These are phyloP conservation scores for Fusarium dimerum DNA, from an alignment of 2,329 filamentous ascomycete genomes.

Conservation along the genomic window DNA sequence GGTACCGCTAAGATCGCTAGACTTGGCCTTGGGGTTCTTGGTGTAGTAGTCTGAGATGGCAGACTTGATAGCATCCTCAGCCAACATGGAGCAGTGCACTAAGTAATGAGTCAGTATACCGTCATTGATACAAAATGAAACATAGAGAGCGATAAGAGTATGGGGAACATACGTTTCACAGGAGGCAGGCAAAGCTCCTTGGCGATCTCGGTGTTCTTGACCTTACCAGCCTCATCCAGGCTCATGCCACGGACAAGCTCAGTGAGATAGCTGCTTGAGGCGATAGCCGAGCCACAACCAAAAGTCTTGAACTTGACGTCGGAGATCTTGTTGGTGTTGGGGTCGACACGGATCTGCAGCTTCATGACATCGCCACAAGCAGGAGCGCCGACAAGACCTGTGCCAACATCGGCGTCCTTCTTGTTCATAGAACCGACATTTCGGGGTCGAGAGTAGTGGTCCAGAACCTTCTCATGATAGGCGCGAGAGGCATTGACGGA, in stretches of 20 bases:
- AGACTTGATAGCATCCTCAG: conserved; percentile 88
- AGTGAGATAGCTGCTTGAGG: conserved; percentile 90
- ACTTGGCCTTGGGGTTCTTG: conserved; percentile 75
- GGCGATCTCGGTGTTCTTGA: conserved; percentile 97
- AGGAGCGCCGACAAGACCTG: conserved; percentile 85
- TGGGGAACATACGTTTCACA: conserved; percentile 70
- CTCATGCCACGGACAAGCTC: conserved; percentile 95
- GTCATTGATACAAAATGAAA: conserved; percentile 12
- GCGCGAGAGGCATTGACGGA: conserved; percentile 44
- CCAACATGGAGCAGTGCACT: conserved; percentile 92
- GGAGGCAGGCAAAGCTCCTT: conserved; percentile 90
- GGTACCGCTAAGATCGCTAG: conserved; percentile 77
- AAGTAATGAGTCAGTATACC: conserved; percentile 30
- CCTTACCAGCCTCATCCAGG: conserved; percentile 85
- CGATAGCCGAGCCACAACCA: conserved; percentile 92
- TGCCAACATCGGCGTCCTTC: conserved; percentile 80
- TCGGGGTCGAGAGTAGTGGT: conserved; percentile 54
- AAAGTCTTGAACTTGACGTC: conserved; percentile 99
- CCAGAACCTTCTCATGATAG: conserved; percentile 56
- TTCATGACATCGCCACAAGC: conserved; percentile 94
- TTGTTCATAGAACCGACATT: conserved; percentile 65
- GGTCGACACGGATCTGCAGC: conserved; percentile 78
- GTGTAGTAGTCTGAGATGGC: conserved; percentile 89
- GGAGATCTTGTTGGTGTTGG: conserved; percentile 81
- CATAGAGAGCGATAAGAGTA: background rate